Conservation (phyloP, 129 eudicot species). For the Saposhnikovia divaricata region DNA sequence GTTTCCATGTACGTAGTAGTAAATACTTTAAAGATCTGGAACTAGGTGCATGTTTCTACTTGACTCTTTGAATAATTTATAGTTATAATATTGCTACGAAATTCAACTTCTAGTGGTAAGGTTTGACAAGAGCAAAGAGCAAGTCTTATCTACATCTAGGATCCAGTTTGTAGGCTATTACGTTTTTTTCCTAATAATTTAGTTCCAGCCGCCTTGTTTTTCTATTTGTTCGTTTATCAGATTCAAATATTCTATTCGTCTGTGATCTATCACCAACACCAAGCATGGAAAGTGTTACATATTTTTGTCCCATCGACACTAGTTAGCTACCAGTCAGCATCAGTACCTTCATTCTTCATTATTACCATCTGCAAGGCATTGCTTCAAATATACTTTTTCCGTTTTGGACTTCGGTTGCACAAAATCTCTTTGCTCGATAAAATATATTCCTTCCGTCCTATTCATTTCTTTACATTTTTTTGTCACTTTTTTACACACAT, state of each 20-base stretch:
- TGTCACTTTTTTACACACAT: too few species aligned
- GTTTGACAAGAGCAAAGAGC: neutral
- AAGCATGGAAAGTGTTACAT: neutral
- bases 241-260: neutral
- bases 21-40: too few species aligned
- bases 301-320: neutral
- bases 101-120: neutral
- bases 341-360: neutral
- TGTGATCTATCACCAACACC: neutral
- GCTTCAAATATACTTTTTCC: too few species aligned
- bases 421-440: neutral
- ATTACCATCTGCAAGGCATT: neutral
- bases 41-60: too few species aligned
- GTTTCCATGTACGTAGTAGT: too few species aligned
- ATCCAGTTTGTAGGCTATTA: neutral
- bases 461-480: too few species aligned
- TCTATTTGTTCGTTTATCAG: neutral
- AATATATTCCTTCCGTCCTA: too few species aligned
- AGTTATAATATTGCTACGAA: neutral
- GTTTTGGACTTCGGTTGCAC: neutral
- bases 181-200: too few species aligned
- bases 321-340: neutral
- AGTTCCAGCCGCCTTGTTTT: neutral
- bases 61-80: neutral
- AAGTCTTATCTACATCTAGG: neutral